phyloP scores from a whole-genome alignment of 2,329 filamentous ascomycete species.

The Nothophoma quercina region DNA sequence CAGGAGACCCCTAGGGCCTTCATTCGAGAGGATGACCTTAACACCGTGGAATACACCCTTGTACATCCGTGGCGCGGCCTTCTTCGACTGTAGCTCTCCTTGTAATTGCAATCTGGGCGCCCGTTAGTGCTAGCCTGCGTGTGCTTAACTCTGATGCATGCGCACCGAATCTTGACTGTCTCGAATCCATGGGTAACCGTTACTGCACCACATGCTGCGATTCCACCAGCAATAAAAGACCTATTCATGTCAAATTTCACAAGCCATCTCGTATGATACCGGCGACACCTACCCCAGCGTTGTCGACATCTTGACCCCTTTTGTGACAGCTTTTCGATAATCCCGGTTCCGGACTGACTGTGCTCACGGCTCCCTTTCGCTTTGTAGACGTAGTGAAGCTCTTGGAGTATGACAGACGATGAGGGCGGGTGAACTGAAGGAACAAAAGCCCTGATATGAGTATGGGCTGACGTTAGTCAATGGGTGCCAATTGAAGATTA shows the following conservation, averaged over 20 bases:
- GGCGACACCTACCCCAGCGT: slow-evolving; percentile 52
- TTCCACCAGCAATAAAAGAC: slow-evolving; percentile 93
- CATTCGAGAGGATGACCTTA: slow-evolving; percentile 86
- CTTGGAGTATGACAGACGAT: not conserved
- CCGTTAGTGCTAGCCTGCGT: slow-evolving; percentile 26
- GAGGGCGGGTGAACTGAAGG: not conserved
- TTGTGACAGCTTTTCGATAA: slow-evolving; percentile 16
- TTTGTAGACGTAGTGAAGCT: not conserved
- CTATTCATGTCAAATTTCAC: slow-evolving; percentile 50
- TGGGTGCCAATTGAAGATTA: slow-evolving; percentile 4
- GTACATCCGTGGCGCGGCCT: slow-evolving; percentile 86
- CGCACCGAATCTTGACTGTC: slow-evolving; percentile 95
- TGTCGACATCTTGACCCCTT: slow-evolving; percentile 52
- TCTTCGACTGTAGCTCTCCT: slow-evolving; percentile 89
- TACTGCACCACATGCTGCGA: slow-evolving; percentile 96
- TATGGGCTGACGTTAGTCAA: not conserved
- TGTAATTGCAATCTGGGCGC: slow-evolving; percentile 83
- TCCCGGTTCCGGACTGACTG: slow-evolving; percentile 4
- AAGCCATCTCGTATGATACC: too few relatives aligned
- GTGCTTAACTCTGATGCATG: slow-evolving; percentile 12
- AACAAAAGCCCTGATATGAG: not conserved
- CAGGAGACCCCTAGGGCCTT: slow-evolving; percentile 85
- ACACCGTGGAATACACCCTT: slow-evolving; percentile 91
- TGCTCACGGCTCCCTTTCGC: slow-evolving; percentile 4
- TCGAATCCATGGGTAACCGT: slow-evolving; percentile 98